Evolutionary conservation across 768 basidiomycete genomes (phyloP), one percentile per base, ranked within the genome.

Genomic region (Mycena olivaceomarginata): DNA sequence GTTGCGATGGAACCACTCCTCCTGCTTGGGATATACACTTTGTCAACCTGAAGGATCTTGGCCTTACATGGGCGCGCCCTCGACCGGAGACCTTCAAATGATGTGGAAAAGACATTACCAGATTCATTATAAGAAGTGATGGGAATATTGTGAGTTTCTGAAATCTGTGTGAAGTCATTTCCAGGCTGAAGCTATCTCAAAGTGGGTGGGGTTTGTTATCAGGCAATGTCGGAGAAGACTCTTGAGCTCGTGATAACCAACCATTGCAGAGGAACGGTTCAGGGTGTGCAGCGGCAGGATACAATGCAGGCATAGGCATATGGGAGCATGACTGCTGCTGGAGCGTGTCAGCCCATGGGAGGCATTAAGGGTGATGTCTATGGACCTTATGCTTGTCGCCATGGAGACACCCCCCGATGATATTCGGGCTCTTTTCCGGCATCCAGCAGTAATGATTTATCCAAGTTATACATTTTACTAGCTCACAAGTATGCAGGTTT

Each of bases 121-220:
- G 63, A 12, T 64, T 64, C n/a, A 16, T 64, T 11, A 9, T 20
- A 5, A 18, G 63, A 5, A 40, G 63, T 3, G n/a, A 64, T 4
- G 20, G 45, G 18, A 25, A 22, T 5, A 43, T 64, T 5, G 63
- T 64, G 41, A 45, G 63, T 45, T 20, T 20, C 15, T 53, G 11
- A 9, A 22, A 45, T 64, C 20, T 45, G 4, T 45, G 20, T 64
- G 9, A 7, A 41, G 41, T 64, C 15, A 15, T 31, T 31, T 31
- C 3, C 31, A 31, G 31, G 15, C 63, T 64, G 6, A 43, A 20
- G 20, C 18, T 25, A 22, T 40, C 5, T 51, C 4, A 4, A 70
- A 57, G 69, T 70, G 6, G 69, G 69, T 22, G 69, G 69, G 2
- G 69, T 70, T 4, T 53, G 57, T 4, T 70, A 39, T 60, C 39